Base-by-base conservation (phyloP, 345 rosid genomes). In the Jatropha curcas region DNA sequence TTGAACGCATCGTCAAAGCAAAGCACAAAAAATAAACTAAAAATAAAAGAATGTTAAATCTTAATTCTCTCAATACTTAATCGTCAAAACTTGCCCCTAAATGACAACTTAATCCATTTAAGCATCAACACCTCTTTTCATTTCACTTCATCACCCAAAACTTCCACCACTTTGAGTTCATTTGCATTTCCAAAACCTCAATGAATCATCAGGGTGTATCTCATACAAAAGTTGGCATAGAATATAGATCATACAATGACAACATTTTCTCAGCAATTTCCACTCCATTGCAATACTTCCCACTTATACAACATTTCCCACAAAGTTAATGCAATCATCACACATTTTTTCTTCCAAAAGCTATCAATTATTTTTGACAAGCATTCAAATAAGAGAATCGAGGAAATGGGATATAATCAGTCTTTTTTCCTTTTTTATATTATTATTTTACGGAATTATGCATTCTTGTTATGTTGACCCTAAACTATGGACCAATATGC, bases 121-220 rank as follows among this genome's bases (percentile, higher is more conserved):
- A 68, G 48, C 72, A 55, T 34, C 11, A 19, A 58, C 37, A 19
- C 14, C 7, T 35, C 25, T 5, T n/a, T n/a, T n/a, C n/a, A n/a
- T n/a, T n/a, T n/a, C n/a, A n/a, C n/a, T n/a, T n/a, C n/a, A n/a
- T n/a, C 16, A 19, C 5, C 56, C 16, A 48, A 65, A 65, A 9
- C 31, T 24, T 55, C 28, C 31, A 24, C 30, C 8, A n/a, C n/a
- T 55, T 55, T 25, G 31, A 55, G 4, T 24, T 24, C 59, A 62
- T 34, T 62, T 48, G n/a, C 30, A n/a, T 61, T 61, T 61, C 17
- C 65, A 61, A 19, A 61, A 4, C 14, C 17, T 62, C 66, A 22
- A 62, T 9, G 37, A 14, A 35, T 35, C 11, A 37, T 22, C 5
- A 14, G 17, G 34, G 7, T 17, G 12, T 7, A 28, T 45, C 34